phyloP scores from a whole-genome alignment of 2,329 filamentous ascomycete species.

The Penicillium occitanis region DNA sequence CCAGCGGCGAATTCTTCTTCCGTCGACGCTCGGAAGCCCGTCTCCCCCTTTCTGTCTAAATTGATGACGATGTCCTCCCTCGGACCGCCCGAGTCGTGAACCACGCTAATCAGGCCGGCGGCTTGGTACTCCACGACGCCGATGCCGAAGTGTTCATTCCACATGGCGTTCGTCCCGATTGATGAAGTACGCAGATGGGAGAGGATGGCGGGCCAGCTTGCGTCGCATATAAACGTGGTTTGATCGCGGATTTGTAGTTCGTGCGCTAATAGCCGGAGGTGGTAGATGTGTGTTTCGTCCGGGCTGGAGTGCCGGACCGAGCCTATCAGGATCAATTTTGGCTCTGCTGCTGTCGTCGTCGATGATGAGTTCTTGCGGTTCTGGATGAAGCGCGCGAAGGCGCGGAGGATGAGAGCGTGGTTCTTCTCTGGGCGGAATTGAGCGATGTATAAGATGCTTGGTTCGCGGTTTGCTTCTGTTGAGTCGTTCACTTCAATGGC shows the following conservation, averaged over 20 bases:
- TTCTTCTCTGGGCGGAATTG: slow-evolving; percentile 99
- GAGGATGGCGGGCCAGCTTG: slow-evolving; percentile 82
- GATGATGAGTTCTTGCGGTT: slow-evolving; percentile 38
- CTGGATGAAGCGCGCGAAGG: slow-evolving; percentile 76
- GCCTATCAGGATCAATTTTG: slow-evolving; percentile 78
- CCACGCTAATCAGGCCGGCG: slow-evolving; percentile 86
- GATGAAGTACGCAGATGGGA: slow-evolving; percentile 73
- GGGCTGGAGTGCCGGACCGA: slow-evolving; percentile 73
- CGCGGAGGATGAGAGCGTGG: slow-evolving; percentile 78
- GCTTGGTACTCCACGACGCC: slow-evolving; percentile 98
- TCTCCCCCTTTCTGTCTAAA: slow-evolving; percentile 69
- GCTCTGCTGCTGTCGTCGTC: slow-evolving; percentile 50
- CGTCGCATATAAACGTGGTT: slow-evolving; percentile 87
- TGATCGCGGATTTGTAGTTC: slow-evolving; percentile 80
- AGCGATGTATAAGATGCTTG: slow-evolving; percentile 83
- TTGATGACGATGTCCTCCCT: slow-evolving; percentile 89
- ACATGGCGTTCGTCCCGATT: slow-evolving; percentile 96
- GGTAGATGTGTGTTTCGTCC: slow-evolving; percentile 67
- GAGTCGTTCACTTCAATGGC: slow-evolving; percentile 69
- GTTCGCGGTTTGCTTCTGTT: slow-evolving; percentile 69
- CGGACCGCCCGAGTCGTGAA: slow-evolving; percentile 89
- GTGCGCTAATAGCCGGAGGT: slow-evolving; percentile 79
- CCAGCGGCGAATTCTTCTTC: slow-evolving; percentile 74
- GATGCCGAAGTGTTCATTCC: slow-evolving; percentile 99
- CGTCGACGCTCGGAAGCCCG: slow-evolving; percentile 82